Conservation (phyloP, 2,329 filamentous ascomycete genomes). For the Pseudogymnoascus sp. region DNA sequence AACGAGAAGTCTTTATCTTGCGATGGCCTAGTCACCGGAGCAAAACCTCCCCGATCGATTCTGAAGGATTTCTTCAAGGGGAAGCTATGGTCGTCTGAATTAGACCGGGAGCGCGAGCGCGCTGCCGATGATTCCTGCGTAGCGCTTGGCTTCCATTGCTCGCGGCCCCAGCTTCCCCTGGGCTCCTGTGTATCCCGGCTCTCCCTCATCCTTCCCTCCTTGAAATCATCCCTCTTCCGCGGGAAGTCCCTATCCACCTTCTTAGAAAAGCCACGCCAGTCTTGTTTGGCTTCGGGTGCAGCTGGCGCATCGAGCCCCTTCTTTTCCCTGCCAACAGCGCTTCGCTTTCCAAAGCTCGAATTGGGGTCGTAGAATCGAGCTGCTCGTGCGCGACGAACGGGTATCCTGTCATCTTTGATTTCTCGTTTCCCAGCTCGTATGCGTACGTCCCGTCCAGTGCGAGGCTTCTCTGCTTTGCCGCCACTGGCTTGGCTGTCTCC, state of each 20-base stretch:
- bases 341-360: slow-evolving; percentile 46
- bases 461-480: background rate
- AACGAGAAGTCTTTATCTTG: slow-evolving; percentile 3
- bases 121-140: background rate
- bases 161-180: background rate
- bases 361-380: slow-evolving; percentile 48
- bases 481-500: background rate
- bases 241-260: background rate
- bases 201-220: background rate
- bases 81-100: background rate
- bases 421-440: slow-evolving; percentile 11
- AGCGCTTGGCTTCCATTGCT: background rate
- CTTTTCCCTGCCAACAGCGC: slow-evolving; percentile 46
- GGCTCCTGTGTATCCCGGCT: slow-evolving; percentile 7
- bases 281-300: slow-evolving; percentile 14
- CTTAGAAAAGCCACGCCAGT: slow-evolving; percentile 12
- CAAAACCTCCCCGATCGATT: background rate
- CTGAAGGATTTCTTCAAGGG: background rate
- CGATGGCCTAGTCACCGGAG: background rate
- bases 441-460: background rate
- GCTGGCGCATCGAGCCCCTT: slow-evolving; percentile 24
- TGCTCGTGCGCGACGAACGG: slow-evolving; percentile 39
- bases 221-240: background rate
- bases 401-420: slow-evolving; percentile 17
- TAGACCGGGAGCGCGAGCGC: background rate